phyloP scores from a whole-genome alignment of 805 yeast species.

The Monosporozyma yasuniensis region DNA sequence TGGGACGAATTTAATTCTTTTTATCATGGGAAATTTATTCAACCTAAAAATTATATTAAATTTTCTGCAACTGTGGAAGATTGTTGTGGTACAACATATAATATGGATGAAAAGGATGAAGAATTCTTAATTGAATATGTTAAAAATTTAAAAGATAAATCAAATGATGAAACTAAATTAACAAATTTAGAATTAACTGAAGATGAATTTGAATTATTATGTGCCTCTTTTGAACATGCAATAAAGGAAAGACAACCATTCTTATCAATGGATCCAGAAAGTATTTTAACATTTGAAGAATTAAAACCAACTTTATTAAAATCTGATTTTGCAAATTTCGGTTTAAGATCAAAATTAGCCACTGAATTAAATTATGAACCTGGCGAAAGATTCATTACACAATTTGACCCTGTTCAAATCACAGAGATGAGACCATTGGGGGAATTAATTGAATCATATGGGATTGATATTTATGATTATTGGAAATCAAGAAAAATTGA shows the following conservation, averaged over 20 bases:
- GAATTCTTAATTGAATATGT: slow-evolving; percentile 37
- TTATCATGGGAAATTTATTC: slow-evolving; percentile 56
- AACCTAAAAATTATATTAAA: slow-evolving; percentile 75
- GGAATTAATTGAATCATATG: slow-evolving; percentile 48
- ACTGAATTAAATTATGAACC: slow-evolving; percentile 41
- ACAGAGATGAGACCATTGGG: slow-evolving; percentile 37
- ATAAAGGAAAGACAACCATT: slow-evolving; percentile 83
- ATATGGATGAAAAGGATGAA: slow-evolving; percentile 85
- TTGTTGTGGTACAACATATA: slow-evolving; percentile 74
- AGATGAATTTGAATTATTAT: slow-evolving; percentile 75
- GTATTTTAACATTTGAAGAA: slow-evolving; percentile 62
- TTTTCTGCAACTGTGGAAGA: slow-evolving; percentile 96
- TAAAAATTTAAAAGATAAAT: not conserved
- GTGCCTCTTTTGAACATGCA: slow-evolving; percentile 63
- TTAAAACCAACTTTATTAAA: slow-evolving; percentile 43
- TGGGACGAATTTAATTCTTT: slow-evolving; percentile 73
- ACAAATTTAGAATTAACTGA: slow-evolving; percentile 43
- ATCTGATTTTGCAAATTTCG: slow-evolving; percentile 36
- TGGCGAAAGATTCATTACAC: slow-evolving; percentile 46
- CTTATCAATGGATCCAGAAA: slow-evolving; percentile 72
- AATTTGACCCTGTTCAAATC: slow-evolving; percentile 36
- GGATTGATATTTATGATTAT: slow-evolving; percentile 62
- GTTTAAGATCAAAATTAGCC: slow-evolving; percentile 49
- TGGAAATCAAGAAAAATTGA: slow-evolving; percentile 71
- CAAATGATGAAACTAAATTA: not conserved